A percentile compares a stretch with the other conserved stretches of the same genome.
Evolutionary conservation across 768 basidiomycete genomes (phyloP).

Genomic region (Pisolithus albus): DNA sequence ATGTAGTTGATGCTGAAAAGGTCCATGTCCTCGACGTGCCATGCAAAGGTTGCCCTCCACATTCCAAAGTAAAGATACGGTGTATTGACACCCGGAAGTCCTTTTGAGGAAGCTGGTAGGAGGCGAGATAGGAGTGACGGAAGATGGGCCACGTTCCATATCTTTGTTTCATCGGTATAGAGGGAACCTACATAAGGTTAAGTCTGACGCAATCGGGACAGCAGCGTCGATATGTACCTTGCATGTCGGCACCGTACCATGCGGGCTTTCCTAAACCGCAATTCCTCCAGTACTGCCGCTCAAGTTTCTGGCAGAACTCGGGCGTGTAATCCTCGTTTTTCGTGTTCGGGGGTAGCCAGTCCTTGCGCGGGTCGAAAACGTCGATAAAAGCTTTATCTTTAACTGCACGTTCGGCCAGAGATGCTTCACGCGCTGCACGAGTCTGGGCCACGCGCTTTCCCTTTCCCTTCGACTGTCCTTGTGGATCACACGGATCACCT

Average conservation of each 20-base stretch:
- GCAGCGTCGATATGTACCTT: constrained; percentile 46
- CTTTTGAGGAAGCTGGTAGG: constrained; percentile 56
- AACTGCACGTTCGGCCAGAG: constrained; percentile 39
- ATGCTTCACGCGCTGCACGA: constrained; percentile 40
- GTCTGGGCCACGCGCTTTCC: constrained; percentile 37
- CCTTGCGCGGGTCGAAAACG: constrained; percentile 60
- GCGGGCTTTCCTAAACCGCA: constrained; percentile 83
- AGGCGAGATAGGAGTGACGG: constrained; percentile 81
- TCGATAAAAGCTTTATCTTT: constrained; percentile 54
- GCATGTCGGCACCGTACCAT: constrained; percentile 97
- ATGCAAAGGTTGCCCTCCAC: constrained; percentile 98
- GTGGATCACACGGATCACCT: constrained; percentile 20
- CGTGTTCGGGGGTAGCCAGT: constrained; percentile 79
- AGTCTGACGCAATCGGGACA: neutral
- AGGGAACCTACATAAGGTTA: constrained; percentile 43
- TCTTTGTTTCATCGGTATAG: constrained; percentile 66
- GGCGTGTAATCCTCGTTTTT: constrained; percentile 72
- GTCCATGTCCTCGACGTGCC: constrained; percentile 99
- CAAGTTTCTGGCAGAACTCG: constrained; percentile 82
- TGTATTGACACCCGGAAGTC: constrained; percentile 91
- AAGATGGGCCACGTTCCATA: constrained; percentile 94
- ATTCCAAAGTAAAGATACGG: constrained; percentile 99
- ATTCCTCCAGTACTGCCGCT: constrained; percentile 89
- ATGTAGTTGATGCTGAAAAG: constrained; percentile 98
- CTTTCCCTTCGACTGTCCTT: constrained; percentile 34